A percentile compares a stretch with the other conserved stretches of the same genome.
Conservation (phyloP, 495 filamentous ascomycete genomes). For the Neurospora sublineolata region DNA sequence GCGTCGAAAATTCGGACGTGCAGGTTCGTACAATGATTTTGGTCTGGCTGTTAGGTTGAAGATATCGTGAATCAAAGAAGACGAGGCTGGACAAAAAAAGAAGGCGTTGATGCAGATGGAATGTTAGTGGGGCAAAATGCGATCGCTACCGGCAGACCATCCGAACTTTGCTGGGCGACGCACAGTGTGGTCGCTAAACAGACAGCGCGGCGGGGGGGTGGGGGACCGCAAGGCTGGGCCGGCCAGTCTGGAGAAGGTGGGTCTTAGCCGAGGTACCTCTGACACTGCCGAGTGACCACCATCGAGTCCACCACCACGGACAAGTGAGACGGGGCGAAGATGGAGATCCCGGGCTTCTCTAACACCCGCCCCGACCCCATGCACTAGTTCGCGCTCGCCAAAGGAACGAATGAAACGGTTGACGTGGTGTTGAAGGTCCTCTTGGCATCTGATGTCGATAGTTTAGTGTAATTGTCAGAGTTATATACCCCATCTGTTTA, state of each 20-base stretch:
- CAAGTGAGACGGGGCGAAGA: neutral
- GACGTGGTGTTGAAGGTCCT: neutral
- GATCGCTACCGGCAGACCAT: neutral
- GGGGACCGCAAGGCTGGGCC: neutral
- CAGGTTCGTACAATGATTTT: neutral
- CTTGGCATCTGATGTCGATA: neutral
- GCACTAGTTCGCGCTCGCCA: neutral
- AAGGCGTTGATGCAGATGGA: neutral
- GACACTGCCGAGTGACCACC: neutral
- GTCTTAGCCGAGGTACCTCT: neutral
- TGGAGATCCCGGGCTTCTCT: neutral
- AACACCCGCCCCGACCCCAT: neutral
- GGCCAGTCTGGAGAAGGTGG: neutral
- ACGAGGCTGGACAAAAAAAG: neutral
- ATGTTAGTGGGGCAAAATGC: neutral
- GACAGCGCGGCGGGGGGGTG: neutral
- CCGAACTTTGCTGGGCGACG: neutral
- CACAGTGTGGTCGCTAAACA: neutral
- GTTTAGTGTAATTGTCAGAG: neutral
- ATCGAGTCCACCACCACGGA: neutral
- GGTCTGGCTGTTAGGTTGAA: neutral
- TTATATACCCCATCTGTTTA: neutral
- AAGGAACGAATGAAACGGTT: neutral
- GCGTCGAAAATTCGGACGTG: neutral
- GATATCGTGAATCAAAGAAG: neutral